Evolutionary conservation across 2,329 filamentous ascomycete genomes (phyloP), one percentile per base, ranked within the genome.

Genomic region (Trichoderma pleuroti): DNA sequence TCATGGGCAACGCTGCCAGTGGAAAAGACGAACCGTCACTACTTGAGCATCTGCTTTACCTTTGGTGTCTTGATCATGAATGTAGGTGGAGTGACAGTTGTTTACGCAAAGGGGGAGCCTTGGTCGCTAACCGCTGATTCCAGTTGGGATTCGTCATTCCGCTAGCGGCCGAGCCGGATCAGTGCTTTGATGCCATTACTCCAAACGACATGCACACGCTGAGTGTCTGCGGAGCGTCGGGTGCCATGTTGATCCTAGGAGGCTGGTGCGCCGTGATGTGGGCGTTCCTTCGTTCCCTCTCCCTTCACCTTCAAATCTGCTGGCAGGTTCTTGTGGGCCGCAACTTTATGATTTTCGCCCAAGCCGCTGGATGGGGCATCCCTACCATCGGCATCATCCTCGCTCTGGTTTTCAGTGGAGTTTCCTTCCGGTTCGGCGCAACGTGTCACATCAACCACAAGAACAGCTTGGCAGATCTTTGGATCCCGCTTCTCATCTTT

Each of bases 251-350:
- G 64, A 87, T 98, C 64, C 88, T 94, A 34, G 96, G 96, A 67
- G 96, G 94, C 56, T 93, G 94, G 86, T 87, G 89, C 34, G 92
- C 91, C 59, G 89, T 93, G 36, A 90, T 97, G 80, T 99, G 96
- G 95, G 89, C 94, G 73, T 97, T 98, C 79, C 86, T 98, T 72
- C 90, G 96, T 73, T 92, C 95, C 0, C 83, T 98, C 39, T 97
- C 94, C 5, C 91, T 99, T 76, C 96, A 99, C 81, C 89, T 99
- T 30, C 96, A 98, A 81, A 98, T 99, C 74, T 98, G 94, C 84
- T 99, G 96, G 96, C 94, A 98, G 80, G 87, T 97, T 39, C 90
- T 95, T 9, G 92, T 97, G 5, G 96, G 96, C 49, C 88, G 90
- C 57, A 92, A 87, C 76, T 98, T 98, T 81, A 98, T 98, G 89